phyloP scores from a whole-genome alignment of 345 rosid species.

The Jatropha curcas region DNA sequence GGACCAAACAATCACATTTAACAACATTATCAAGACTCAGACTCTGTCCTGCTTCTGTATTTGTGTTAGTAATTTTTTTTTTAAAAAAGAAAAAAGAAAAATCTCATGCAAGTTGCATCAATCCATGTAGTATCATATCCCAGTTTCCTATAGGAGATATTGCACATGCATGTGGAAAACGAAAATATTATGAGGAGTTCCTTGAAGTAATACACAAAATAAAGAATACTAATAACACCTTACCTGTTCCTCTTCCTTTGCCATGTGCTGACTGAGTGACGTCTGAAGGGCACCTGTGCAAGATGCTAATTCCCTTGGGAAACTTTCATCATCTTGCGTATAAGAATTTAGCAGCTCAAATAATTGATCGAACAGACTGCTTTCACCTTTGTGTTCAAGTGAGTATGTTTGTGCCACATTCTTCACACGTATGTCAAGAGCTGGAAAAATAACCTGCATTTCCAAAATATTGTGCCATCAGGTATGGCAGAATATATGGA shows the following conservation, averaged over 20 bases:
- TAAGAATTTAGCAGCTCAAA: slow-evolving; percentile 49
- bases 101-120: neutral
- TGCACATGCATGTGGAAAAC: neutral
- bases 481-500: slow-evolving; percentile 2
- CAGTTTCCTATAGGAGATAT: neutral
- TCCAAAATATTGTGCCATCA: slow-evolving; percentile 11
- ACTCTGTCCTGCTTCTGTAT: neutral
- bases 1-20: neutral
- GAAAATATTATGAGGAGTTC: neutral
- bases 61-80: neutral
- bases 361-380: slow-evolving; percentile 59
- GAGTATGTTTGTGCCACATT: slow-evolving; percentile 62
- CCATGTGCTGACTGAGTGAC: slow-evolving; percentile 66
- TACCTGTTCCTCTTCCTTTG: slow-evolving; percentile 78
- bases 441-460: slow-evolving; percentile 68
- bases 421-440: slow-evolving; percentile 64
- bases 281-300: slow-evolving; percentile 62
- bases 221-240: slow-evolving; percentile 1
- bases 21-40: neutral
- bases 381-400: slow-evolving; percentile 63
- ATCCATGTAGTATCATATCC: slow-evolving; percentile 5
- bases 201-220: neutral
- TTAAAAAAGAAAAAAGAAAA: neutral
- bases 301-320: slow-evolving; percentile 63
- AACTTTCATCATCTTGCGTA: slow-evolving; percentile 46